phyloP scores from a whole-genome alignment of 169 alveolate species.

The Plasmodium vinckei region DNA sequence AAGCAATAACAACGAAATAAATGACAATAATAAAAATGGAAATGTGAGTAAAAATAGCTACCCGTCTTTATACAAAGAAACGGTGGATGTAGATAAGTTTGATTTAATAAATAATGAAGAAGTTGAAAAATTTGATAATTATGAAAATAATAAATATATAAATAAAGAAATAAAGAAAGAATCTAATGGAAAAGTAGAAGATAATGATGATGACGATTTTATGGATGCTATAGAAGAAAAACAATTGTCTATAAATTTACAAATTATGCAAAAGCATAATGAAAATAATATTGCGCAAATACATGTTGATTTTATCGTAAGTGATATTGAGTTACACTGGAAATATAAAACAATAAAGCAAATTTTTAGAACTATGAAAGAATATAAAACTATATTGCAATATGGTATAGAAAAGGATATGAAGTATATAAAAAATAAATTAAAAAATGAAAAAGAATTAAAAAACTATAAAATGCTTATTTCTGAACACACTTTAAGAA shows the following conservation, averaged over 20 bases:
- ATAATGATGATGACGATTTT: slow-evolving; percentile 73
- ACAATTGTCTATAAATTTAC: slow-evolving; percentile 54
- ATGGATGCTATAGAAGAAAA: slow-evolving; percentile 76
- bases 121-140: background rate
- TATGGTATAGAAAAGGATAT: slow-evolving; percentile 74
- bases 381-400: slow-evolving; percentile 59
- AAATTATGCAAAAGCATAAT: slow-evolving; percentile 67
- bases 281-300: slow-evolving; percentile 73
- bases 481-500: slow-evolving; percentile 69
- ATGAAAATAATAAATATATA: background rate
- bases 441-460: slow-evolving; percentile 65
- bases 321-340: slow-evolving; percentile 75
- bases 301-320: slow-evolving; percentile 53
- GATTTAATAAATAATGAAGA: too few relatives aligned
- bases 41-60: background rate
- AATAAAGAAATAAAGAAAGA: background rate
- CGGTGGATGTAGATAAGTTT: background rate
- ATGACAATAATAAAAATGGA: background rate
- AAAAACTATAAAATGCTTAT: slow-evolving; percentile 73
- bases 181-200: slow-evolving; percentile 3
- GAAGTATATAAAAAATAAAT: slow-evolving; percentile 72
- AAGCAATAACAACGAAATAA: background rate
- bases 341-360: slow-evolving; percentile 73
- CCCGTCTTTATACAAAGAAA: background rate
- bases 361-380: slow-evolving; percentile 75